phyloP scores from a whole-genome alignment of 495 filamentous ascomycete species.

The Annulohypoxylon stygium region DNA sequence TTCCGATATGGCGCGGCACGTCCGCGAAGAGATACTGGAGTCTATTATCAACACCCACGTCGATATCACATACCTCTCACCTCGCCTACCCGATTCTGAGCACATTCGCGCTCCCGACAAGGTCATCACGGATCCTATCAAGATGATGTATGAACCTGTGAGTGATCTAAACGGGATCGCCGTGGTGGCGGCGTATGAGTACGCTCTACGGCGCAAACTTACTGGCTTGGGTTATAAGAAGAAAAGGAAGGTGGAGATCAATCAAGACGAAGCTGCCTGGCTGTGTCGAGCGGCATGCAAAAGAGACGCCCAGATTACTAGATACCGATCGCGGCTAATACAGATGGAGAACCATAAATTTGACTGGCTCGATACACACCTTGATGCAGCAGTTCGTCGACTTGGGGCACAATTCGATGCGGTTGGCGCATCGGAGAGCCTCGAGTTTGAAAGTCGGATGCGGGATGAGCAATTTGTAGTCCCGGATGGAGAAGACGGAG shows the following conservation, averaged over 20 bases:
- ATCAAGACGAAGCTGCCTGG: not conserved
- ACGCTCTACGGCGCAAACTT: not conserved
- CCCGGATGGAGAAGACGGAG: not conserved
- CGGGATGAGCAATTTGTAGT: not conserved
- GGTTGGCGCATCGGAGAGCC: not conserved
- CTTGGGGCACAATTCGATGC: not conserved
- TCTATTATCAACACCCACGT: not conserved
- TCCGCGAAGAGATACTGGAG: conserved; percentile 3
- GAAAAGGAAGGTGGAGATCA: not conserved
- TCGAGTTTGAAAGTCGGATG: conserved; percentile 4
- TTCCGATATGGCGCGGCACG: conserved; percentile 9
- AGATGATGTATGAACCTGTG: conserved; percentile 12
- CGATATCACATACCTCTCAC: not conserved
- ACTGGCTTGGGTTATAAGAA: not conserved
- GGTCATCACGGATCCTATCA: conserved; percentile 1
- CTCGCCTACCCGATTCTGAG: not conserved
- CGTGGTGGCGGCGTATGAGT: conserved; percentile 11
- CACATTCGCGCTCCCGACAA: conserved; percentile 7
- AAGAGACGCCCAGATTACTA: not conserved
- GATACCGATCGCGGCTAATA: conserved; percentile 10
- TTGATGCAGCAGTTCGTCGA: not conserved
- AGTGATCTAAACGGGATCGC: conserved; percentile 11
- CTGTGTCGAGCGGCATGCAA: conserved; percentile 2
- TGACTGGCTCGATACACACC: conserved; percentile 11
- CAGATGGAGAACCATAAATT: not conserved